Evolutionary conservation across 2,329 filamentous ascomycete species (phyloP), one percentile per base, ranked within the genome.

Genomic region (Trichoderma cornu-damae): DNA sequence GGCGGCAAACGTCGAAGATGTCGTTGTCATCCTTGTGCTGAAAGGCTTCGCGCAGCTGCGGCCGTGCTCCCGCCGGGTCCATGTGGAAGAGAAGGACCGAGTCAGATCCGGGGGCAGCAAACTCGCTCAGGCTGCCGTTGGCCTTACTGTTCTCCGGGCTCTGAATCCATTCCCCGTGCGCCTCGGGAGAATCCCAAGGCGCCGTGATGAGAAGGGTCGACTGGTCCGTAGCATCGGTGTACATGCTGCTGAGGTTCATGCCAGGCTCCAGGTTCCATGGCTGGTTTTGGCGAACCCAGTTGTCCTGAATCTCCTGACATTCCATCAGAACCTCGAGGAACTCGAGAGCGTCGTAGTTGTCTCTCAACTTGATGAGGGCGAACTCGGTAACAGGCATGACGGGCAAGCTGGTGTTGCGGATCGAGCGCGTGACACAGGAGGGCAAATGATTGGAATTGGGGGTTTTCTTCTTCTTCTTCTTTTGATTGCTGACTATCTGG

Each of bases 81-180:
- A 78, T 60, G 64, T 80, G 77, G 57, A 74, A 75, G 37, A 78
- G 65, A 30, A 71, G 49, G n/a, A 76, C 65, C 26, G 68, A 62
- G 30, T 63, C 58, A 11, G 65, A 61, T 1, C 67, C 70, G 4
- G 70, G 65, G 5, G 67, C 65, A 35, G 77, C 67, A 53, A 72
- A 70, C 3, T 61, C 56, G 22, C 58, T 60, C 9, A 79, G 61
- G 22, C 65, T 63, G 16, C 62, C 65, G 60, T 75, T 73, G 53
- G 68, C 63, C 4, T 59, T 50, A 49, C 68, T 60, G 63, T 79
- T 79, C 30, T 73, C 73, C 3, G 67, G 61, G 50, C 72, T 75
- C 43, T 68, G 65, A 48, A 78, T 72, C 77, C 78, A 81, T 49
- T 70, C 61, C 46, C 59, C 60, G 58, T 80, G 76, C 4, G 70